Percentiles rank a stretch among this genome's conserved stretches.
These are phyloP conservation scores for Dovyalis caffra DNA, from an alignment of 345 rosid species.

Conservation along the genomic window DNA sequence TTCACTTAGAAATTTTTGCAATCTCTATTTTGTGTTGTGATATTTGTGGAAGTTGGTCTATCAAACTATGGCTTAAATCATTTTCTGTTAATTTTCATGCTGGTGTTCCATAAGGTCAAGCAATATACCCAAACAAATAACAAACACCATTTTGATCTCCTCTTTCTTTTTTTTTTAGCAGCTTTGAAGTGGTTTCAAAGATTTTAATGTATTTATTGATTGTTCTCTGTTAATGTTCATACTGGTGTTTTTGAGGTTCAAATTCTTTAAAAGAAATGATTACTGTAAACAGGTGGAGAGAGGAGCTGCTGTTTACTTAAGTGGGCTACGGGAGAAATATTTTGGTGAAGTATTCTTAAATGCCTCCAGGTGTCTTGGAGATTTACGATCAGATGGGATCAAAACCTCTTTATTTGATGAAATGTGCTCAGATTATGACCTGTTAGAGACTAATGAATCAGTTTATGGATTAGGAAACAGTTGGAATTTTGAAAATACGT, in stretches of 20 bases:
- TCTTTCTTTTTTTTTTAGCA: neutral
- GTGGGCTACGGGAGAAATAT: constrained; percentile 93
- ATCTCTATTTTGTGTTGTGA: neutral
- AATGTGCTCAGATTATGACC: constrained; percentile 25
- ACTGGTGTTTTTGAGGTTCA: neutral
- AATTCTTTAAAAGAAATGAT: constrained; percentile 1
- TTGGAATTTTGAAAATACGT: constrained; percentile 32
- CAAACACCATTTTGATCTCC: neutral
- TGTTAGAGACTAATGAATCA: constrained; percentile 27
- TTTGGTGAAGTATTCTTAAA: constrained; percentile 85
- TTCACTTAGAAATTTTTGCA: neutral
- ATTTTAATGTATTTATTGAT: neutral
- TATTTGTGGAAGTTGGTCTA: neutral
- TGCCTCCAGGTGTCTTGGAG: constrained; percentile 53
- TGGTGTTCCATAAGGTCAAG: neutral
- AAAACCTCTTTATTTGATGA: constrained; percentile 37
- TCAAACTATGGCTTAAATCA: neutral
- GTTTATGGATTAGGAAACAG: constrained; percentile 25
- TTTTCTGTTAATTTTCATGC: neutral
- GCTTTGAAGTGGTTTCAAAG: neutral
- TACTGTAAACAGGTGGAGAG: constrained; percentile 73
- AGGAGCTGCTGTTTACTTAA: constrained; percentile 73
- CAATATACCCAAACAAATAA: no score
- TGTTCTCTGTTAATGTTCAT: no score
- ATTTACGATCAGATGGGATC: constrained; percentile 33